Base-by-base conservation (phyloP, 192 early-diverging fungal species). In the Backusella tarrabulga region DNA sequence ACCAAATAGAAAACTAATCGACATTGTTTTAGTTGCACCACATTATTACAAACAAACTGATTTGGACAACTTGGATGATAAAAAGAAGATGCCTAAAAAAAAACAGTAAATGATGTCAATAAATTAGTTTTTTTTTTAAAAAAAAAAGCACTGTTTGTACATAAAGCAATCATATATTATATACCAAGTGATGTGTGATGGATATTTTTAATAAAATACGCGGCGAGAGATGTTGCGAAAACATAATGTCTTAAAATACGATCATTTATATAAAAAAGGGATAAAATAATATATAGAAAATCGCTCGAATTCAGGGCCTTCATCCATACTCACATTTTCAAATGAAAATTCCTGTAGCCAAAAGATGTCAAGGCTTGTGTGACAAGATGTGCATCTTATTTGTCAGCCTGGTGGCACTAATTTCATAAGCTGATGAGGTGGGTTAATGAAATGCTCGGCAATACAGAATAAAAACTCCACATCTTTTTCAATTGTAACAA, bases 1-100 rank as follows among this genome's bases (percentile, higher is more conserved):
- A 11, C 8, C 14, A 34, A 17, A 46, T 44, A 42, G 9, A 36
- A 8, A 15, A 41, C 36, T 44, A 17, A 71, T 72, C 68, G 21
- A 74, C 34, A 38, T 74, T 40, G 54, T 67, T 44, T 40, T 72
- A 90, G 92, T 92, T 34, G 93, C 93, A 8, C 91, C 92, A 19
- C 93, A 94, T 81, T 94, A 93, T 80, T 94, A 94, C 84, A 91
- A 93, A 80, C 77, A 86, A 67, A 85, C 82, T 35, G 93, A 93
- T 41, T 73, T 94, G 34, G 85, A 88, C 19, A 86, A 87, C 50
- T 67, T 82, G 23, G 84, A 88, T 52, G 85, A 84, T 76, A 81
- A 84, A 76, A 88, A 88, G 63, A 88, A 88, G 74, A 79, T 88
- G 81, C 87, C 87, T 36, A 88, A 88, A 54, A 76, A 83, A 52